Conservation (phyloP, 2,329 filamentous ascomycete species). For the Epichloe elymi region DNA sequence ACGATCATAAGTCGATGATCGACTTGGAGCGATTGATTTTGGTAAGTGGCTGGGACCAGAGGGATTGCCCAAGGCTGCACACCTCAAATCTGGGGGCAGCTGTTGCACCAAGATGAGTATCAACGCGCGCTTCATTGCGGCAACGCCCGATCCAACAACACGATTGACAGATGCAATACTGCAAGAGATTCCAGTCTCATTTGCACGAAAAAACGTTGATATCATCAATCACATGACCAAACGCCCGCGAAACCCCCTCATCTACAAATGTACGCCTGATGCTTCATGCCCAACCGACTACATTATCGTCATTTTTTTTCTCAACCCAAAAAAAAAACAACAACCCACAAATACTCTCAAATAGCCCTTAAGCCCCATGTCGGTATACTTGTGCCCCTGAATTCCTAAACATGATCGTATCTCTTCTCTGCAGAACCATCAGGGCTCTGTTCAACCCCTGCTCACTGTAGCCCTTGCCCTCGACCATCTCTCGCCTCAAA, state of each 20-base stretch:
- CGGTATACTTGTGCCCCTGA: slow-evolving; percentile 64
- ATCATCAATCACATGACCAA: neutral
- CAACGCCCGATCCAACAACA: no score
- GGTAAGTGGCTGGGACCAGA: no score
- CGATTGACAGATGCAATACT: neutral
- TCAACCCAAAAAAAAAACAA: neutral
- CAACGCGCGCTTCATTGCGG: no score
- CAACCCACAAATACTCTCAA: neutral
- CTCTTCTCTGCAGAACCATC: slow-evolving; percentile 73
- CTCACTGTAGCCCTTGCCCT: slow-evolving; percentile 81
- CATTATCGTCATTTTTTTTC: neutral
- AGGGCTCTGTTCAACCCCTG: slow-evolving; percentile 73
- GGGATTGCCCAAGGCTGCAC: no score
- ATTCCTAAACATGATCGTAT: slow-evolving; percentile 72
- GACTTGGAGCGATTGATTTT: no score
- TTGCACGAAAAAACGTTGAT: neutral
- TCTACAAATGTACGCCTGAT: neutral
- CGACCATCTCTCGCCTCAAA: slow-evolving; percentile 79
- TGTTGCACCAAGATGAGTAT: no score
- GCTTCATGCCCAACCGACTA: neutral
- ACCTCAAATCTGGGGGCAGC: no score
- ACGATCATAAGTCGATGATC: no score
- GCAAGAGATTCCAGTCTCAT: neutral
- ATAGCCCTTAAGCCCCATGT: slow-evolving; percentile 45
- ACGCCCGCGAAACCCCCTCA: neutral